phyloP scores from a whole-genome alignment of 805 yeast species.

The Scheffersomyces amazonensis region DNA sequence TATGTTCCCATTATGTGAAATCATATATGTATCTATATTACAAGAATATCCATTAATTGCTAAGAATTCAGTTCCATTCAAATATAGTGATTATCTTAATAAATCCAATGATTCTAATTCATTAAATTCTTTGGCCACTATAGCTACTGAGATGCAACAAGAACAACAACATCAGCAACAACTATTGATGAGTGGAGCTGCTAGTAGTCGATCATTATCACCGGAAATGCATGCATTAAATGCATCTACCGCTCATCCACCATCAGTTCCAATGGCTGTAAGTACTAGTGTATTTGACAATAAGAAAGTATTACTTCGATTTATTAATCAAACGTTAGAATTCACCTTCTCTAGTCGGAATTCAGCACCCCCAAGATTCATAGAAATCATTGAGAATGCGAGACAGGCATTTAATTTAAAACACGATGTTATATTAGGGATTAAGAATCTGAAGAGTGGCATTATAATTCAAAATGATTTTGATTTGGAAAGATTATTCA shows the following conservation, averaged over 20 bases:
- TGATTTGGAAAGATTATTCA: constrained; percentile 39
- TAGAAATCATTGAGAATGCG: constrained; percentile 78
- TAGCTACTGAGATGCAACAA: constrained; percentile 16
- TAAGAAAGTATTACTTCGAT: constrained; percentile 43
- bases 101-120: constrained; percentile 10
- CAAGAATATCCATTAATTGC: constrained; percentile 65
- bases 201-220: background rate
- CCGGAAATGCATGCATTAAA: background rate
- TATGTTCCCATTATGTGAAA: constrained; percentile 64
- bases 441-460: constrained; percentile 24
- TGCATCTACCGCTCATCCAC: constrained; percentile 3
- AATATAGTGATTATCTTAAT: constrained; percentile 4
- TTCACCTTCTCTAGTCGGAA: constrained; percentile 63
- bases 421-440: constrained; percentile 16
- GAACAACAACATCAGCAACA: constrained; percentile 2
- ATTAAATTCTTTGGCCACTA: constrained; percentile 32
- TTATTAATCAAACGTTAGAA: constrained; percentile 52
- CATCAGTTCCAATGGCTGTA: constrained; percentile 15
- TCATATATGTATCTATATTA: constrained; percentile 58
- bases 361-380: constrained; percentile 76
- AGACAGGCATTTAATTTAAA: constrained; percentile 57
- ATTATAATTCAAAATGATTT: constrained; percentile 26
- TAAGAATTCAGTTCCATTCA: constrained; percentile 33
- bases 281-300: constrained; percentile 25
- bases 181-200: background rate